Evolutionary conservation across 73 alveolate species (phyloP), one percentile per base, ranked within the genome.

Genomic region (Durusdinium trenchii): DNA sequence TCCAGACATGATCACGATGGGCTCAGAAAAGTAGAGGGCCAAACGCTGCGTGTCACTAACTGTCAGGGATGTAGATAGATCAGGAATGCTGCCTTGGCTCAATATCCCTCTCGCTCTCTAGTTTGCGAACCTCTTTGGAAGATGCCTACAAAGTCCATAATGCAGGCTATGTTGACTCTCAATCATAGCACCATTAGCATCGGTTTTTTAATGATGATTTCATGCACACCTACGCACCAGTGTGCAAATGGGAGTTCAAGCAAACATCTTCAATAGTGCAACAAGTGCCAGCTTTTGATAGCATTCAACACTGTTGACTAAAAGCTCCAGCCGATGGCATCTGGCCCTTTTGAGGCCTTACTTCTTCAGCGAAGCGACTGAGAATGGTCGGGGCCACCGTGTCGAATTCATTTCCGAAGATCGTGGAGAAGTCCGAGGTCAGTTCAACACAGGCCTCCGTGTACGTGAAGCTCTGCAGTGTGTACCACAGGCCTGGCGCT

Each of bases 21-120:
- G 71, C 86, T 89, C 96, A 52, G 75, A 46, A 86, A 89, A 89
- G 71, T 62, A 73, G 69, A 89, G 52, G 30, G 86, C 81, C 51
- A 89, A 64, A 71, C 96, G 81, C 86, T 89, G 96, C 54, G 96
- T 89, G 45, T 32, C 62, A 73, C 96, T 89, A 71, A 89, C 96
- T 35, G 86, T 69, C 51, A 46, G 52, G 40, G 73, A 46, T 69
- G 73, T n/a, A 5, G 96, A 51, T 28, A 76, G 64, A 28, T 67
- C 86, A 40, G 96, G 96, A 64, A 48, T 75, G 96, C 96, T 89
- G 50, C 96, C 91, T 81, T n/a, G 20, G 84, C n/a, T n/a, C n/a
- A n/a, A n/a, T n/a, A n/a, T n/a, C n/a, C n/a, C n/a, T n/a, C n/a
- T n/a, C n/a, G n/a, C n/a, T n/a, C n/a, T n/a, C n/a, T n/a, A n/a